These are phyloP conservation scores for Cordia subcordata DNA, from an alignment of 257 asterid species.

Conservation along the genomic window DNA sequence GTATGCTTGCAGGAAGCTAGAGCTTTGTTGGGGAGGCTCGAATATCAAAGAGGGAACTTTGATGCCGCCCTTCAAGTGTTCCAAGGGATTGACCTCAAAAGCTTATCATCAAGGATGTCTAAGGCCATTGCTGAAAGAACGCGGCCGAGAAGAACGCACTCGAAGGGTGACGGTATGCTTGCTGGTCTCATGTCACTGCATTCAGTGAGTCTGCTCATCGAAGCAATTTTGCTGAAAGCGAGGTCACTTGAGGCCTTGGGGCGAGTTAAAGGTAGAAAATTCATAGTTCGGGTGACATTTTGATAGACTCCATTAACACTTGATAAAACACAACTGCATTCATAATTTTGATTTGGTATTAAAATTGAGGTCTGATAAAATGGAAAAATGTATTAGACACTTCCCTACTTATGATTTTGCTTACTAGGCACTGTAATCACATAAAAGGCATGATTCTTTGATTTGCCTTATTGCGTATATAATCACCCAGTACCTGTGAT, in stretches of 20 bases:
- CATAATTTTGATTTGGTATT: no score
- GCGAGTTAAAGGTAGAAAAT: conserved; percentile 56
- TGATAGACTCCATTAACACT: neutral
- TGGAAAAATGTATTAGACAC: no score
- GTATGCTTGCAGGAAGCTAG: conserved; percentile 65
- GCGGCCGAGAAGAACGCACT: conserved; percentile 47
- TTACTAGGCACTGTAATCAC: no score
- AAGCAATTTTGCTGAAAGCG: conserved; percentile 75
- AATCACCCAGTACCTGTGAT: no score
- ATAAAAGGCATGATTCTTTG: neutral
- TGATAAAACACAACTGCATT: neutral
- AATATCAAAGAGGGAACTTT: conserved; percentile 83
- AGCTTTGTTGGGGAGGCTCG: conserved; percentile 90
- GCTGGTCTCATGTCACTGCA: conserved; percentile 75
- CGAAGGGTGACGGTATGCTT: conserved; percentile 33
- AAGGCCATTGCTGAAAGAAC: conserved; percentile 59
- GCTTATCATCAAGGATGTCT: conserved; percentile 66
- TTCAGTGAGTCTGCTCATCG: conserved; percentile 82
- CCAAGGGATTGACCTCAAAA: conserved; percentile 77
- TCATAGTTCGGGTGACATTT: neutral
- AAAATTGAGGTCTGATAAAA: no score
- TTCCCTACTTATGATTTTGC: no score
- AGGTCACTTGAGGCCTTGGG: conserved; percentile 74
- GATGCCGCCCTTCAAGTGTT: conserved; percentile 97
- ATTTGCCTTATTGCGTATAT: neutral